Percentiles rank a stretch among this genome's conserved stretches.
phyloP scores from a whole-genome alignment of 495 filamentous ascomycete species.

The Penicillium pulvis region DNA sequence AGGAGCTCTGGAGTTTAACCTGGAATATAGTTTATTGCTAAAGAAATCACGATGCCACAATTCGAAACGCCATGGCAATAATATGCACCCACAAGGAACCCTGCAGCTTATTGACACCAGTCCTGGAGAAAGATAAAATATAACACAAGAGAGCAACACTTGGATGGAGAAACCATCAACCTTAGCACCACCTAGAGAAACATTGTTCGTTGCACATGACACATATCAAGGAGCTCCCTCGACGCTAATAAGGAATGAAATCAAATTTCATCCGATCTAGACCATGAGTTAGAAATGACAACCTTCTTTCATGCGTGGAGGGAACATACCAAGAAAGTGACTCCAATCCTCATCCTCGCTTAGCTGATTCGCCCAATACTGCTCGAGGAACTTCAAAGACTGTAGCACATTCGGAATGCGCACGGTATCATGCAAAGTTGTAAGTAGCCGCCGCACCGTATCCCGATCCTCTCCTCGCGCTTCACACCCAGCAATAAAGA shows the following conservation, averaged over 20 bases:
- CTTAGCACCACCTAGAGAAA: background rate
- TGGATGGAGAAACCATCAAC: background rate
- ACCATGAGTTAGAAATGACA: constrained; percentile 8
- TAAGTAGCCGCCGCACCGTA: constrained; percentile 36
- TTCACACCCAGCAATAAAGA: constrained; percentile 51
- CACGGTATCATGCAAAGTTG: constrained; percentile 46
- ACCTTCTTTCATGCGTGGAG: background rate
- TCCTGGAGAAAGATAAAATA: background rate
- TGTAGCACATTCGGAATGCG: constrained; percentile 50
- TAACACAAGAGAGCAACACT: background rate
- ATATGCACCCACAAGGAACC: background rate
- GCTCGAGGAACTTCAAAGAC: constrained; percentile 46
- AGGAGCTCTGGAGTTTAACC: no score
- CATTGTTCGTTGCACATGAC: constrained; percentile 26
- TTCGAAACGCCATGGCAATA: background rate
- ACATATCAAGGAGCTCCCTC: constrained; percentile 13
- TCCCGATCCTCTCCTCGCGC: constrained; percentile 43
- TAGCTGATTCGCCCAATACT: constrained; percentile 44
- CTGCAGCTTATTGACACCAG: background rate
- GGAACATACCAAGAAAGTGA: constrained; percentile 43
- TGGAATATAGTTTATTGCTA: background rate
- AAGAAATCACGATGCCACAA: background rate
- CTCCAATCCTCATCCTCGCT: constrained; percentile 48
- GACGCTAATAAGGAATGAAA: constrained; percentile 46
- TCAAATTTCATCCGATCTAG: constrained; percentile 50